Percentiles rank a stretch among this genome's conserved stretches.
Conservation (phyloP, 257 asterid species). For the Nicotiana tomentosiformis region DNA sequence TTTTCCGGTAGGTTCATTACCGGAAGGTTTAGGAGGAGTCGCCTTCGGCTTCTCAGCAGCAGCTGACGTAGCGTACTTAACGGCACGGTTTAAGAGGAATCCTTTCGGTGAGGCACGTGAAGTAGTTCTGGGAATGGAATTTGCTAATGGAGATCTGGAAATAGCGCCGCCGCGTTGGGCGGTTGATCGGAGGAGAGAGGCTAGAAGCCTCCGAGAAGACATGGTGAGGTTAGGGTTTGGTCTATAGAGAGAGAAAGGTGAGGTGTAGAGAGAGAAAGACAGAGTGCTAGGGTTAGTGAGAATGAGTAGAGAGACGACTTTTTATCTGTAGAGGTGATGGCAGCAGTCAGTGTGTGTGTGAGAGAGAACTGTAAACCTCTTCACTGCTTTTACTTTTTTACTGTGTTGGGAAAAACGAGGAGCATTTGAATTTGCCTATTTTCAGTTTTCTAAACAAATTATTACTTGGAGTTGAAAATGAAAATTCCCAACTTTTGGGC, state of each 20-base stretch:
- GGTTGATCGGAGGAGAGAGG: slow-evolving; percentile 67
- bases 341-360: not conserved
- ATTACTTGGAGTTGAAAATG: not conserved
- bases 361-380: no score
- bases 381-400: not conserved
- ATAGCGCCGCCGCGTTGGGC: slow-evolving; percentile 33
- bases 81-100: slow-evolving; percentile 57
- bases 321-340: not conserved
- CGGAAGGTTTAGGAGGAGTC: slow-evolving; percentile 28
- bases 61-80: slow-evolving; percentile 60
- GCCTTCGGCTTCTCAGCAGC: slow-evolving; percentile 24
- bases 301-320: not conserved
- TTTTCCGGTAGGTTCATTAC: slow-evolving; percentile 43
- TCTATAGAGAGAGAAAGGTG: slow-evolving; percentile 12
- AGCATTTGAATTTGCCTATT: not conserved
- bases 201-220: slow-evolving; percentile 86
- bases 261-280: not conserved
- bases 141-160: slow-evolving; percentile 18
- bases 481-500: not conserved
- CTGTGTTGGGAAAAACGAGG: not conserved
- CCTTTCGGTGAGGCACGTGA: slow-evolving; percentile 50
- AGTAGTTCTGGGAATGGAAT: slow-evolving; percentile 9
- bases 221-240: slow-evolving; percentile 29
- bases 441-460: not conserved
- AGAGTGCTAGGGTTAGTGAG: slow-evolving; percentile 16